phyloP scores from a whole-genome alignment of 345 rosid species.

The Chamaenerion angustifolium region DNA sequence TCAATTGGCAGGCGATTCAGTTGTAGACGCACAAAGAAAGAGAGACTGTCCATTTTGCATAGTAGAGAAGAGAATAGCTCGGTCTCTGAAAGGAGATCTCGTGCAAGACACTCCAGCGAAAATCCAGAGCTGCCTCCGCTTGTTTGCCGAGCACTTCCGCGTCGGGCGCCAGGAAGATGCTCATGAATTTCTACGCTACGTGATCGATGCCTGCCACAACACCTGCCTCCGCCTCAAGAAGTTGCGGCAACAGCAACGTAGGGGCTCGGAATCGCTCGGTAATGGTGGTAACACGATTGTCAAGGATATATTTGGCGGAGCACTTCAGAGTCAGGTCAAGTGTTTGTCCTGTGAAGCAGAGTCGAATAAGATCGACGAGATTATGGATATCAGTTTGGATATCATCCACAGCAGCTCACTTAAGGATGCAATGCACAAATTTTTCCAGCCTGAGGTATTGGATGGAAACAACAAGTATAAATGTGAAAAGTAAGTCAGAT shows the following conservation, averaged over 20 bases:
- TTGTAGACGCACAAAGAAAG: conserved; percentile 33
- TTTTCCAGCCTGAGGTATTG: conserved; percentile 79
- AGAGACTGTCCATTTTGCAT: conserved; percentile 89
- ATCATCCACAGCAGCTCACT: conserved; percentile 53
- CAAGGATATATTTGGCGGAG: conserved; percentile 89
- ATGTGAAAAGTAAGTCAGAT: conserved; percentile 53
- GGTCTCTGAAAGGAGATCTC: conserved; percentile 57
- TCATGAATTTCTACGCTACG: conserved; percentile 84
- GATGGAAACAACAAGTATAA: conserved; percentile 91
- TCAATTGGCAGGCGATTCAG: conserved; percentile 44
- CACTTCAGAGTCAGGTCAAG: conserved; percentile 93
- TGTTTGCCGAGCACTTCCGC: conserved; percentile 64
- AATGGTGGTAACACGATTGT: conserved; percentile 26
- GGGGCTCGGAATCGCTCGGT: not conserved
- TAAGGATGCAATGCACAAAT: conserved; percentile 71
- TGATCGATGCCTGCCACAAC: conserved; percentile 91
- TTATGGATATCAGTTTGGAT: conserved; percentile 94
- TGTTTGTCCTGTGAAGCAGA: conserved; percentile 74
- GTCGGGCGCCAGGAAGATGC: conserved; percentile 91
- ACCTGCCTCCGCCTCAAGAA: conserved; percentile 76
- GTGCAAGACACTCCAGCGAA: conserved; percentile 51
- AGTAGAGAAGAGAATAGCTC: conserved; percentile 61
- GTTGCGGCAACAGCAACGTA: conserved; percentile 23
- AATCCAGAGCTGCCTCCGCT: conserved; percentile 49
- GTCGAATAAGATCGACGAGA: conserved; percentile 90